Evolutionary conservation across 2,329 filamentous ascomycete genomes (phyloP).

Genomic region (Phialophora expanda): DNA sequence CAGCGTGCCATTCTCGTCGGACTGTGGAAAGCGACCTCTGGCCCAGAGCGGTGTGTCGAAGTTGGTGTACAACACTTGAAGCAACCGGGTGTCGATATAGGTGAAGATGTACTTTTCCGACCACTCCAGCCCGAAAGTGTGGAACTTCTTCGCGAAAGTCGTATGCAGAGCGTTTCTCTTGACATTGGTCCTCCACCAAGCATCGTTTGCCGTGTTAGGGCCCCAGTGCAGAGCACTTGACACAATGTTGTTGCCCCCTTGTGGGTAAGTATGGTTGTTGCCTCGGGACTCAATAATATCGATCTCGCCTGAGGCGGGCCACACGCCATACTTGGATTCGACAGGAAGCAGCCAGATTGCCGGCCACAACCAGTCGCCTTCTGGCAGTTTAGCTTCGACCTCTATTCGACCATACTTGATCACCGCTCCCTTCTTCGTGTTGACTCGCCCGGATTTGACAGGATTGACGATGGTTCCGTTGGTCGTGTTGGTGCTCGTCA

Average conservation of each 20-base stretch:
- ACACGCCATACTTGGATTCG: constrained; percentile 72
- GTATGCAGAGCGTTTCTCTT: constrained; percentile 77
- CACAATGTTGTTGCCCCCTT: constrained; percentile 81
- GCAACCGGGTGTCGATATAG: constrained; percentile 78
- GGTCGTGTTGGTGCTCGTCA: constrained; percentile 76
- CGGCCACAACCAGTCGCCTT: constrained; percentile 87
- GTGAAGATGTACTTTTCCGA: constrained; percentile 87
- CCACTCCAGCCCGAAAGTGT: constrained; percentile 85
- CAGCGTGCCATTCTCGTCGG: constrained; percentile 67
- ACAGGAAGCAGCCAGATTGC: constrained; percentile 88
- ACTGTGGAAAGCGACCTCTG: constrained; percentile 70
- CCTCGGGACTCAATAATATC: constrained; percentile 81
- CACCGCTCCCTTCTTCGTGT: constrained; percentile 70
- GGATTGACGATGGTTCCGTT: constrained; percentile 79
- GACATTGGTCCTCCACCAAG: constrained; percentile 82
- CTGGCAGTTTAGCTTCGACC: constrained; percentile 75
- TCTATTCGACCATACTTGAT: constrained; percentile 85
- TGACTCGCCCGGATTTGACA: constrained; percentile 77
- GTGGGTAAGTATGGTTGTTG: constrained; percentile 76
- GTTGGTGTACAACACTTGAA: constrained; percentile 80
- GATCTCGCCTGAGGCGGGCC: constrained; percentile 82
- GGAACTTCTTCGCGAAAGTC: constrained; percentile 71
- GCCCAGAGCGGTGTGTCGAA: constrained; percentile 72
- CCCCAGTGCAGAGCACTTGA: constrained; percentile 85
- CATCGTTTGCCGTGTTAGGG: constrained; percentile 72